Base-by-base conservation (phyloP, 2,329 filamentous ascomycete genomes). In the Stromatinia cepivora region DNA sequence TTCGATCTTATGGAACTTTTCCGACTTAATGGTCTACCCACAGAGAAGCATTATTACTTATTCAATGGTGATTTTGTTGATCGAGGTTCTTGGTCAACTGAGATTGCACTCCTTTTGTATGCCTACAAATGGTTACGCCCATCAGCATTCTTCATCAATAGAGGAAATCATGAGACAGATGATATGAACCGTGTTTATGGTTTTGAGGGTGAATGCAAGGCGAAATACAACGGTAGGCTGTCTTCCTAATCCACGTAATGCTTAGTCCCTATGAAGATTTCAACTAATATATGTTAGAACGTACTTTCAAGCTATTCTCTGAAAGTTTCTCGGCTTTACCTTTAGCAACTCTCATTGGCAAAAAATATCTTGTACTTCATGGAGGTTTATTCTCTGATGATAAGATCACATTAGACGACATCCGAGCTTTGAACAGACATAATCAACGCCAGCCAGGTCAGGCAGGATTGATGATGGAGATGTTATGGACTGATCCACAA, bases 61-160 rank as follows among this genome's bases (percentile, higher is more conserved):
- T 99, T 99, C 86, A 99, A 99, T 80, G 95, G 95, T 73, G 95
- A 99, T 81, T 99, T 99, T 78, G 95, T 99, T 67, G 95, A 99
- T 79, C 88, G 95, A 79, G 95, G 95, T 39, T 97, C 93, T 50
- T 99, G 95, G 95, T 98, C 94, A 9, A 93, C 90, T n/a, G 95
- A 99, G 80, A 96, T 99, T 75, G 94, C 93, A 15, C 85, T 99
- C 59, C 84, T 97, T 15, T 85, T 99, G 28, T 99, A 97, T 80
- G 92, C 94, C 57, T 97, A 97, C 86, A 99, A 99, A 84, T 97
- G 93, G 94, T 81, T 98, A 76, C 89, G 92, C 67, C 95, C 95
- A 10, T 87, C 88, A 56, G 88, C 85, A 67, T 94, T 99, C 85
- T 98, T 97, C 87, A 84, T 99, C 73, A 99, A 99, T 84, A 89